Base-by-base conservation (phyloP, 2,329 filamentous ascomycete genomes). In the Aureobasidium melanogenum region DNA sequence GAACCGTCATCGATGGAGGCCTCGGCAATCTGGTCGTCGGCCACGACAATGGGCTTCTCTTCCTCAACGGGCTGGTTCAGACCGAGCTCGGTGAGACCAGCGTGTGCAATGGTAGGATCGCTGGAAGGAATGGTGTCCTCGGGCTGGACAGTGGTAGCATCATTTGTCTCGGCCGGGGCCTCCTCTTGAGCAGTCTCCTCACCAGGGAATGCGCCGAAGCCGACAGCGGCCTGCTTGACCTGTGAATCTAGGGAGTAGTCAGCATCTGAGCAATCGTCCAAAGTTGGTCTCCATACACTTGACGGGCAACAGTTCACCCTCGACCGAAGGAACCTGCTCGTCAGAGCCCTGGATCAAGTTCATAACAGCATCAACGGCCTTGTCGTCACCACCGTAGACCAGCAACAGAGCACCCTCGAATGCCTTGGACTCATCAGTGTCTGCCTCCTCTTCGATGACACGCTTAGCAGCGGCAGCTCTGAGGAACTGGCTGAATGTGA, bases 351-450 rank as follows among this genome's bases (percentile, higher is more conserved):
- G 80, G 60, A 91, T 88, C 62, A 95, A 80, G 78, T 89, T 91
- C 69, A 89, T 75, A 76, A 91, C 91, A 61, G 88, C 84, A 59
- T 83, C 77, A 26, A 94, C 88, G 55, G 88, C 89, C 66, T 78
- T 81, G 65, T 88, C 83, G 69, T 93, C 88, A 50, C 89, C 90
- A 48, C 85, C 84, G 74, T 95, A 94, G 34, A 94, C 87, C 63
- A 87, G 82, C 50, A 91, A 79, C 62, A 95, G 79, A 36, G 90
- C 85, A 57, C 89, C 89, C 75, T 95, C 89, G 63, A 94, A 85
- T 38, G 89, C 90, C 74, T 86, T 85, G 74, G 86, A 90, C 77
- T 93, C 88, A 62, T 91, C 88, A 5, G 83, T 80, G 67, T 88
- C 82, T 28, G 68, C 65, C 65, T 88, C 80, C 63, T 86, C 88